These are phyloP conservation scores for Aurifilum marmelostoma DNA, from an alignment of 2,329 filamentous ascomycete species.

Conservation along the genomic window DNA sequence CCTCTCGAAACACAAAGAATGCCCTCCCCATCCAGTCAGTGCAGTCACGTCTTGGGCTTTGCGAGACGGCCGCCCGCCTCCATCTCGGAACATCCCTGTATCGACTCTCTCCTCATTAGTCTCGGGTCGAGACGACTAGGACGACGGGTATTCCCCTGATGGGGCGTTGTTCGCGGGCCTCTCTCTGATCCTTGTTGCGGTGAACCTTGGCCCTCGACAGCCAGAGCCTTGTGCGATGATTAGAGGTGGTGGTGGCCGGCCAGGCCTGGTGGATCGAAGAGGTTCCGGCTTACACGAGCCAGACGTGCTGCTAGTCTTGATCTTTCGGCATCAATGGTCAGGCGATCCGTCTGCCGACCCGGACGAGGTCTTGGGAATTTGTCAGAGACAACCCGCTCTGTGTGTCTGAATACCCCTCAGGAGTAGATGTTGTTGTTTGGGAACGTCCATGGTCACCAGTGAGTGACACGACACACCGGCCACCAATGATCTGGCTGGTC, in stretches of 20 bases:
- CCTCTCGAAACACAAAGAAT: background rate
- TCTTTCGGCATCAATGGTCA: conserved; percentile 1
- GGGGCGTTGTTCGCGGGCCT: background rate
- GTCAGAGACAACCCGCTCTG: background rate
- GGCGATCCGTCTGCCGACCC: conserved; percentile 6
- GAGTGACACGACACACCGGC: background rate
- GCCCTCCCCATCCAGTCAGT: background rate
- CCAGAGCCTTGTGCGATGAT: conserved; percentile 16
- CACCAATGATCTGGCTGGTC: background rate
- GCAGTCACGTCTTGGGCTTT: no score
- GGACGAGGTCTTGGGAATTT: background rate
- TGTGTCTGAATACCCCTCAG: background rate
- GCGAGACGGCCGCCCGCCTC: background rate
- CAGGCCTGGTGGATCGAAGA: background rate
- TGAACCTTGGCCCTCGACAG: conserved; percentile 6
- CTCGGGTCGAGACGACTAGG: background rate
- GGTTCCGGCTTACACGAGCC: conserved; percentile 6
- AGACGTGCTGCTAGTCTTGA: background rate
- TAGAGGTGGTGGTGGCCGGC: background rate
- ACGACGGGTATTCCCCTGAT: conserved; percentile 6
- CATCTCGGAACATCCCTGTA: background rate
- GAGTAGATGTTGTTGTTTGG: background rate
- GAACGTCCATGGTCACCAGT: background rate
- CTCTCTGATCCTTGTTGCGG: conserved; percentile 12
- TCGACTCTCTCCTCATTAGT: background rate